Conservation (phyloP, 2,329 filamentous ascomycete genomes). For the Arthroderma uncinatum region DNA sequence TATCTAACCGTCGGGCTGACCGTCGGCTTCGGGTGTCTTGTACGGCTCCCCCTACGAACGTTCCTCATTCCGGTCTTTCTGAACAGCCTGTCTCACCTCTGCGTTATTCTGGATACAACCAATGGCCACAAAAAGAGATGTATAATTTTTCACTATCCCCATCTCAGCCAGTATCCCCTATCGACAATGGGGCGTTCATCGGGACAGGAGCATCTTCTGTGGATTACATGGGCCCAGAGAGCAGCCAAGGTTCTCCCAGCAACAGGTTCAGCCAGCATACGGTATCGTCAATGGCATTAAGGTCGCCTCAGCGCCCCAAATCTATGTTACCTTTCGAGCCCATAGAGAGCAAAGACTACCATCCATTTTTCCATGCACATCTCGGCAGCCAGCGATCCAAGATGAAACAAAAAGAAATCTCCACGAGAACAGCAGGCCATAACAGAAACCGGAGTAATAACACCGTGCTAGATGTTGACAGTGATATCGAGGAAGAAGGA, state of each 20-base stretch:
- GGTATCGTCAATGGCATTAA: conserved; percentile 10
- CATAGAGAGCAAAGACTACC: neutral
- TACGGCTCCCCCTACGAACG: neutral
- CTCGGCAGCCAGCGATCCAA: conserved; percentile 3
- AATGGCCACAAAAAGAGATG: neutral
- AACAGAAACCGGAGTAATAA: neutral
- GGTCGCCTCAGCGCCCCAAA: conserved; percentile 8
- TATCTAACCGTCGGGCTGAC: neutral
- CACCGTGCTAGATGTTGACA: neutral
- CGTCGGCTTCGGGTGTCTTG: neutral
- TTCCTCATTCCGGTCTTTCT: neutral
- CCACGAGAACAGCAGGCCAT: neutral
- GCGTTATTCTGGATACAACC: neutral
- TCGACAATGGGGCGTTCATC: neutral
- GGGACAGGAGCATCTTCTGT: neutral
- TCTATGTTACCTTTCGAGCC: conserved; percentile 8
- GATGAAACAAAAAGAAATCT: neutral
- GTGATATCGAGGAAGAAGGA: conserved; percentile 6
- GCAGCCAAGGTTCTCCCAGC: conserved; percentile 15
- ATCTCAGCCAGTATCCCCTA: neutral
- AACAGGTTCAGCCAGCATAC: conserved; percentile 12
- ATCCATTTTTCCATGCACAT: conserved; percentile 10
- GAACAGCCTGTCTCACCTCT: neutral
- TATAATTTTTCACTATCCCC: neutral
- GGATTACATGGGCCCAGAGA: conserved; percentile 11